Conservation (phyloP, 2,329 filamentous ascomycete species). For the Cladosporium sp. region DNA sequence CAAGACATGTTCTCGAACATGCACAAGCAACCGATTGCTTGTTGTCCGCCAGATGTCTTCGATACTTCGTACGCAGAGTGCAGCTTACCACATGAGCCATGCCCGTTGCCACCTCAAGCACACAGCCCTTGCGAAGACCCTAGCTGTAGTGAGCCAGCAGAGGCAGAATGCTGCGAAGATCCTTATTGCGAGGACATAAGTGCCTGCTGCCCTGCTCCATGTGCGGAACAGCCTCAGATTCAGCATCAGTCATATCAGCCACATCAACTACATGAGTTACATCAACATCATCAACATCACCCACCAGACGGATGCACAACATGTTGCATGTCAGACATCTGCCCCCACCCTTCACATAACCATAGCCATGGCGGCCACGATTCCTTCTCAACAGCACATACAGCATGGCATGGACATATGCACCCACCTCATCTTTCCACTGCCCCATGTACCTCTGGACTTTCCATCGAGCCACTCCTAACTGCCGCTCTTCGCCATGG, state of each 20-base stretch:
- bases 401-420: constrained; percentile 19
- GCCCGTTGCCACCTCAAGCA: constrained; percentile 15
- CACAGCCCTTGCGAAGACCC: constrained; percentile 22
- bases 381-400: constrained; percentile 1
- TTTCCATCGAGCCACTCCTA: constrained; percentile 12
- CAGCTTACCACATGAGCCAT: constrained; percentile 15
- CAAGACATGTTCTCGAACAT: constrained; percentile 18
- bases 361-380: constrained; percentile 18
- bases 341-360: constrained; percentile 21
- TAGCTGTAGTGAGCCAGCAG: constrained; percentile 20
- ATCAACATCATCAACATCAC: constrained; percentile 23
- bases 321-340: constrained; percentile 24
- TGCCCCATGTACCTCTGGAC: neutral
- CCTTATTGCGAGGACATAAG: constrained; percentile 38
- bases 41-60: constrained; percentile 10
- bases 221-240: constrained; percentile 1
- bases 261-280: constrained; percentile 11
- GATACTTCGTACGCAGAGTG: constrained; percentile 11
- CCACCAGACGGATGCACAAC: constrained; percentile 21
- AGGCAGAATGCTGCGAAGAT: constrained; percentile 32
- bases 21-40: constrained; percentile 20
- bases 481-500: constrained; percentile 18
- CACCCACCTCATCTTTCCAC: constrained; percentile 8
- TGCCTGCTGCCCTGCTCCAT: constrained; percentile 22
- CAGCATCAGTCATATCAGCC: constrained; percentile 8